Percentiles rank a stretch among this genome's conserved stretches.
These are phyloP conservation scores for Syzygium grande DNA, from an alignment of 345 rosid species.

Conservation along the genomic window DNA sequence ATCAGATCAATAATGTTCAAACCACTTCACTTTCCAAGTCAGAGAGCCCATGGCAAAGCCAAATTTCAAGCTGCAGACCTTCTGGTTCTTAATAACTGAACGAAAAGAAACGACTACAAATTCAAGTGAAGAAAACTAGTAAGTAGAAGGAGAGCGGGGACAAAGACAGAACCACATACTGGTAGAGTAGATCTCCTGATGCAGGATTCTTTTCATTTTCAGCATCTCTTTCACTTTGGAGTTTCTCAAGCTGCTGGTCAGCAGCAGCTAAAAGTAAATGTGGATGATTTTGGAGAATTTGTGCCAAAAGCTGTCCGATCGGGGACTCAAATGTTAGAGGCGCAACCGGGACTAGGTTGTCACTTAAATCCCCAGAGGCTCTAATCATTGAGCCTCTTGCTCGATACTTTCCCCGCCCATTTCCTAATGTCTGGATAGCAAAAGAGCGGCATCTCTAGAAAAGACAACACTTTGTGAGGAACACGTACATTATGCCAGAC, in stretches of 20 bases:
- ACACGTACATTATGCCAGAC: background rate
- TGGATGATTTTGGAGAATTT: constrained; percentile 78
- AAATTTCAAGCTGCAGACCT: background rate
- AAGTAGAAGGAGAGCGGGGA: background rate
- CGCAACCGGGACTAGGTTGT: constrained; percentile 44
- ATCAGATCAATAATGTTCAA: background rate
- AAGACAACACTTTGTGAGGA: constrained; percentile 4
- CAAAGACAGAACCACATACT: constrained; percentile 33
- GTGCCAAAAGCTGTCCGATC: constrained; percentile 70
- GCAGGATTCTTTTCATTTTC: constrained; percentile 27
- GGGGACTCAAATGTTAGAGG: constrained; percentile 79
- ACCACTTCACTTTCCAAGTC: background rate
- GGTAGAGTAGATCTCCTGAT: constrained; percentile 53
- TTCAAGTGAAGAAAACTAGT: background rate
- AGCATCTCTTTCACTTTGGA: constrained; percentile 49
- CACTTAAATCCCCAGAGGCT: constrained; percentile 49
- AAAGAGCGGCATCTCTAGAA: constrained; percentile 45
- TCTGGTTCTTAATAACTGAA: background rate
- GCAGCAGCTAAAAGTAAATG: constrained; percentile 73
- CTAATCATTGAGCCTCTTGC: constrained; percentile 40
- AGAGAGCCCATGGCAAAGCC: background rate
- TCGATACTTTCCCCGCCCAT: constrained; percentile 21
- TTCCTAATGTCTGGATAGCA: constrained; percentile 40
- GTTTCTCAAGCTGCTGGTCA: constrained; percentile 85
- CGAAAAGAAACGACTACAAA: background rate